A percentile compares a stretch with the other conserved stretches of the same genome.
Conservation (phyloP, 352 stramenopile genomes). For the Pythium periplocum region DNA sequence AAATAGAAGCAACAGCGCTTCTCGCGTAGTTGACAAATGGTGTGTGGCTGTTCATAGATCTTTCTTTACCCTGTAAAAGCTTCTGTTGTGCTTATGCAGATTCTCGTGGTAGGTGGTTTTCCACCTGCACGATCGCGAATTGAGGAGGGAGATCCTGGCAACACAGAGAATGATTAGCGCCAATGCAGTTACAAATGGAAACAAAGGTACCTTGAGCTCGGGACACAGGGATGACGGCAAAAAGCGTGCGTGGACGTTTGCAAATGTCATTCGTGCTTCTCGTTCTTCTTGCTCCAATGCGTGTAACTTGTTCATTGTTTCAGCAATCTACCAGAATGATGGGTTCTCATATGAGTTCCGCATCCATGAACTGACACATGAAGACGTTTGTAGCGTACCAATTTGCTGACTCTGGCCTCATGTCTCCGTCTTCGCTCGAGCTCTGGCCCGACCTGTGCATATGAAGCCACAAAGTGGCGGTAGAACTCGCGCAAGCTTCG, state of each 20-base stretch:
- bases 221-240: slow-evolving; percentile 67
- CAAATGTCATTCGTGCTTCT: slow-evolving; percentile 35
- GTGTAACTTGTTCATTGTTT: slow-evolving; percentile 44
- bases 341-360: no score
- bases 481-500: slow-evolving; percentile 79
- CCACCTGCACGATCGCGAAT: slow-evolving; percentile 30
- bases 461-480: slow-evolving; percentile 67
- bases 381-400: slow-evolving; percentile 23
- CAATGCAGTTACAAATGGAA: not conserved
- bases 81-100: no score
- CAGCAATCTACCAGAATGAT: slow-evolving; percentile 33
- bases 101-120: no score
- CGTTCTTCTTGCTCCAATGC: slow-evolving; percentile 45
- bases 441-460: slow-evolving; percentile 49
- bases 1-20: slow-evolving; percentile 3
- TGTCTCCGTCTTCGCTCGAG: slow-evolving; percentile 50
- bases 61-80: no score
- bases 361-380: not conserved
- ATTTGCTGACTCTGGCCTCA: slow-evolving; percentile 37
- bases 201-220: slow-evolving; percentile 49
- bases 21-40: no score
- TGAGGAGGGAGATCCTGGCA: slow-evolving; percentile 46
- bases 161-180: not conserved
- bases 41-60: no score
- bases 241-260: slow-evolving; percentile 55